phyloP scores from a whole-genome alignment of 768 basidiomycete species.

The Trametopsis cervina region DNA sequence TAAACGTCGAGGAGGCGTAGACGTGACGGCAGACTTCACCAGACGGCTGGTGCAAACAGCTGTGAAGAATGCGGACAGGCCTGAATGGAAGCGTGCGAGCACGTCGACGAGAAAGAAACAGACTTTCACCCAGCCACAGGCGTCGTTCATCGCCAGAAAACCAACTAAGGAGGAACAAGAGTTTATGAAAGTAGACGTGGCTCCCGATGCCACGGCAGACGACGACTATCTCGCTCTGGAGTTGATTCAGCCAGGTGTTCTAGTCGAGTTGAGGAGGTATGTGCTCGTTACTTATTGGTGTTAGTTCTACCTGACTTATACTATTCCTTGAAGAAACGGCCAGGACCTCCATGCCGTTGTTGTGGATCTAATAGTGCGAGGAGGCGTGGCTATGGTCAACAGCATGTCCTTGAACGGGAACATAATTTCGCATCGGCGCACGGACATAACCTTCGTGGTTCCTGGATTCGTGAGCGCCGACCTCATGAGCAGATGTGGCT shows the following conservation, averaged over 20 bases:
- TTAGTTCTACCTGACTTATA: slow-evolving; percentile 1
- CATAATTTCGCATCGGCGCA: slow-evolving; percentile 36
- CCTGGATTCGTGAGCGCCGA: slow-evolving; percentile 50
- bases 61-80: no score
- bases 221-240: neutral
- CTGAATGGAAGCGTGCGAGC: no score
- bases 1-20: no score
- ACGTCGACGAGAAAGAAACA: no score
- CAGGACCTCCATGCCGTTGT: slow-evolving; percentile 13
- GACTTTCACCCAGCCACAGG: no score
- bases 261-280: slow-evolving; percentile 26
- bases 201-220: neutral
- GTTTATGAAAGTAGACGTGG: neutral
- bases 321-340: slow-evolving; percentile 5
- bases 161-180: neutral
- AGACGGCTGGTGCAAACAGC: no score
- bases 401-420: slow-evolving; percentile 35
- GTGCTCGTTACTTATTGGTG: slow-evolving; percentile 1
- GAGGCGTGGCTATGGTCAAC: slow-evolving; percentile 5
- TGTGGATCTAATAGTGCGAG: neutral
- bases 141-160: no score
- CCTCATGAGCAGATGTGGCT: slow-evolving; percentile 41
- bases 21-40: no score
- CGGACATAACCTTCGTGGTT: slow-evolving; percentile 57
- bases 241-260: slow-evolving; percentile 18